Percentiles rank a stretch among this genome's conserved stretches.
Conservation (phyloP, 352 stramenopile species). For the Phytophthora hibernalis region DNA sequence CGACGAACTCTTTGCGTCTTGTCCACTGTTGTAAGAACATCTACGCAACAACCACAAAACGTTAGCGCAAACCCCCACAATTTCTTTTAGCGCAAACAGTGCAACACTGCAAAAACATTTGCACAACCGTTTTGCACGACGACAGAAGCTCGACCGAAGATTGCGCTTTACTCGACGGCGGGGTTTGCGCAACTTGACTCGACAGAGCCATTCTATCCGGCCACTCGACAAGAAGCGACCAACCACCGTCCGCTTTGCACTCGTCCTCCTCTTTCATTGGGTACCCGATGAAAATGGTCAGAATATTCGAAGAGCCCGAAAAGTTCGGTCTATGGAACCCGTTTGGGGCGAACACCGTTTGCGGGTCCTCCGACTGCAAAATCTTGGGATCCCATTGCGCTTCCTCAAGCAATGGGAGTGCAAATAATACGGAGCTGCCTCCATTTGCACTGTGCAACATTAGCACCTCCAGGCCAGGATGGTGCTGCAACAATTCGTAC, state of each 20-base stretch:
- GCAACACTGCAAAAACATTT: not conserved
- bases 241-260: slow-evolving; percentile 1
- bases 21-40: slow-evolving; percentile 53
- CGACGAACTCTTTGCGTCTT: slow-evolving; percentile 47
- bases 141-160: not conserved
- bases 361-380: slow-evolving; percentile 18
- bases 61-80: too few species aligned
- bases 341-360: slow-evolving; percentile 33
- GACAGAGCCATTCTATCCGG: slow-evolving; percentile 40
- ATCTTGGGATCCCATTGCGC: slow-evolving; percentile 26
- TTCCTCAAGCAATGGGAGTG: slow-evolving; percentile 44
- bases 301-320: slow-evolving; percentile 1
- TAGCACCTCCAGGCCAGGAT: slow-evolving; percentile 41
- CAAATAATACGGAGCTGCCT: slow-evolving; percentile 35
- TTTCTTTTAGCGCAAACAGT: not conserved
- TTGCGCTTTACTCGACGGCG: slow-evolving; percentile 27
- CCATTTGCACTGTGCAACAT: slow-evolving; percentile 13
- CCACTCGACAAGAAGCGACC: slow-evolving; percentile 46
- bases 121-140: not conserved
- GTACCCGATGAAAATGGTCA: slow-evolving; percentile 39
- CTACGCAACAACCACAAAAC: slow-evolving; percentile 25
- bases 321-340: slow-evolving; percentile 41
- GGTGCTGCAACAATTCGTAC: slow-evolving; percentile 53
- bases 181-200: slow-evolving; percentile 46
- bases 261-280: slow-evolving; percentile 21